phyloP scores from a whole-genome alignment of 306 rosid genomes.

The Citrullus mucosospermus region DNA sequence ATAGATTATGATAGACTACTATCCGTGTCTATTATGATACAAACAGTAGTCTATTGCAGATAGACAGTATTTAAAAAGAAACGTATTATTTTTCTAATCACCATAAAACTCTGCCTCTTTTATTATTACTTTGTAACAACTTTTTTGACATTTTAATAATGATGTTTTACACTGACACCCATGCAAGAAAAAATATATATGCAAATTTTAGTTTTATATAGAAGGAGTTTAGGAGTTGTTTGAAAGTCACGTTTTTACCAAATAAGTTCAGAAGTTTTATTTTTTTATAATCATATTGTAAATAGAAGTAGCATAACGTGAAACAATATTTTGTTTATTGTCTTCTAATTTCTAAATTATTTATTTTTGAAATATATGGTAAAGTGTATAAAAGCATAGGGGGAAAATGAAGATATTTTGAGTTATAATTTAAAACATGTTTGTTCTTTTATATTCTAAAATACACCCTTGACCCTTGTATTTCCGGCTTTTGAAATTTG shows the following conservation, averaged over 20 bases:
- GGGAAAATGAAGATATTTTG: too few species aligned
- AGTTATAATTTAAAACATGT: not conserved
- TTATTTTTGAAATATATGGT: not conserved
- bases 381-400: not conserved
- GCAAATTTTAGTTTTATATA: not conserved
- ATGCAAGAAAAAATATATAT: not conserved
- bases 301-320: not conserved
- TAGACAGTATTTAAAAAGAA: too few species aligned
- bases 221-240: not conserved
- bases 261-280: not conserved
- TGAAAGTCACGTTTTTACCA: not conserved
- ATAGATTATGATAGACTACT: too few species aligned
- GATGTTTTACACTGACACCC: not conserved
- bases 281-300: not conserved
- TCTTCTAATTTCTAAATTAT: too few species aligned
- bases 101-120: not conserved
- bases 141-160: not conserved
- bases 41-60: too few species aligned
- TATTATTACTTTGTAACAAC: not conserved
- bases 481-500: not conserved
- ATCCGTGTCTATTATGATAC: too few species aligned
- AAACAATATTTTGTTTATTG: not conserved
- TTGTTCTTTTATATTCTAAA: not conserved
- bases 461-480: not conserved
- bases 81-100: not conserved